A percentile compares a stretch with the other conserved stretches of the same genome.
These are phyloP conservation scores for Aspergillus sparsus DNA, from an alignment of 495 filamentous ascomycete species.

Conservation along the genomic window DNA sequence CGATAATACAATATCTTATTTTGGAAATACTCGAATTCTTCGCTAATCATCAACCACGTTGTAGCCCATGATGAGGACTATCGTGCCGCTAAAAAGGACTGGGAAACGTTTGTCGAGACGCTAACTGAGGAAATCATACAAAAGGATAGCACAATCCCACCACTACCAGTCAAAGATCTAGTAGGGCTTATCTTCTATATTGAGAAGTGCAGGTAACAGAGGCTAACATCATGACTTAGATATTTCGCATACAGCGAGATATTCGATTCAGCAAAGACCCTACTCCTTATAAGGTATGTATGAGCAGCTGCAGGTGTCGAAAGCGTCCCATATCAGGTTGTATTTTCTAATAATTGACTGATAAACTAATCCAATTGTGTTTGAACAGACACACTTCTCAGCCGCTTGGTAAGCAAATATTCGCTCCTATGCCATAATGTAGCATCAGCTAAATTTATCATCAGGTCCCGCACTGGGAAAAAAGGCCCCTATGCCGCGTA, in stretches of 20 bases:
- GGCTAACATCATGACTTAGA: slow-evolving; percentile 37
- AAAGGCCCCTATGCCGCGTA: slow-evolving; percentile 87
- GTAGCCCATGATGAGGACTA: slow-evolving; percentile 75
- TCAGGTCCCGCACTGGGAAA: slow-evolving; percentile 74
- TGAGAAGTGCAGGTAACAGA: background rate
- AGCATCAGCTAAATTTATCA: slow-evolving; percentile 28
- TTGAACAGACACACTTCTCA: slow-evolving; percentile 67
- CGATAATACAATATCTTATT: slow-evolving; percentile 5
- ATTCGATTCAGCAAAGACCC: slow-evolving; percentile 75
- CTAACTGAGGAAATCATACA: slow-evolving; percentile 69
- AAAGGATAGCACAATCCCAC: slow-evolving; percentile 75
- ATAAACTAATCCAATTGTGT: slow-evolving; percentile 30
- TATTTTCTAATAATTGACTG: background rate
- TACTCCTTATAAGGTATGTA: slow-evolving; percentile 80
- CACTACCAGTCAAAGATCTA: slow-evolving; percentile 79
- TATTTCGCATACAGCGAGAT: slow-evolving; percentile 85
- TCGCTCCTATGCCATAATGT: background rate
- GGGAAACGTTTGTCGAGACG: slow-evolving; percentile 69
- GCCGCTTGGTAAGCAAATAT: slow-evolving; percentile 65
- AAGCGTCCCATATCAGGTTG: background rate
- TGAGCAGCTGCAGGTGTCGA: slow-evolving; percentile 5
- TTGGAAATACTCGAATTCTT: background rate
- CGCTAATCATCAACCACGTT: slow-evolving; percentile 14
- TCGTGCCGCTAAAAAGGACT: slow-evolving; percentile 74
- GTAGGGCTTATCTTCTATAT: slow-evolving; percentile 36